These are phyloP conservation scores for Aristolochia fimbriata DNA, from an alignment of 164 flowering plant genomes.

Conservation along the genomic window DNA sequence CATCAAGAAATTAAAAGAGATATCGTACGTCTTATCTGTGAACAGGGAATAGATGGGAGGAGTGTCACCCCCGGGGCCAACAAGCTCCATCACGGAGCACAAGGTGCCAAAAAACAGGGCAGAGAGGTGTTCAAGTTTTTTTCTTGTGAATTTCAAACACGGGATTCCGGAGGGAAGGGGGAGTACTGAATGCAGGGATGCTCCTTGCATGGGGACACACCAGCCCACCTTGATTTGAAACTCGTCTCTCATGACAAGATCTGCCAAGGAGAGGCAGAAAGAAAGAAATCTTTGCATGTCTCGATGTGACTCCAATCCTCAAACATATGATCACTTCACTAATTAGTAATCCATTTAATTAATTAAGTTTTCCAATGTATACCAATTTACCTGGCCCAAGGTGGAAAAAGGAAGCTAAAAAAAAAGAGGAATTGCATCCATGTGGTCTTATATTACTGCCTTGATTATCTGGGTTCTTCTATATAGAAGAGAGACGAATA, in stretches of 20 bases:
- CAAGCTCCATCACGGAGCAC: conserved; percentile 10
- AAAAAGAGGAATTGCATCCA: too few species aligned
- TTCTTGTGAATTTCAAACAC: not conserved
- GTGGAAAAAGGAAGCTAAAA: too few species aligned
- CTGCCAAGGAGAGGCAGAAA: not conserved
- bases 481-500: too few species aligned
- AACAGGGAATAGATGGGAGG: conserved; percentile 10
- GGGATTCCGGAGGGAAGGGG: not conserved
- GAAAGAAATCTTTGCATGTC: not conserved
- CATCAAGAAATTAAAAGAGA: too few species aligned
- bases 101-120: conserved; percentile 13
- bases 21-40: conserved; percentile 1
- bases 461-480: too few species aligned
- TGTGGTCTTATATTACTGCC: too few species aligned
- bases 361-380: too few species aligned
- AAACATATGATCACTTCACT: not conserved
- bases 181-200: too few species aligned
- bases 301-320: not conserved
- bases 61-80: conserved; percentile 27
- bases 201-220: conserved; percentile 15
- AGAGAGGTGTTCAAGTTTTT: not conserved
- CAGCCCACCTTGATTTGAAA: conserved; percentile 2
- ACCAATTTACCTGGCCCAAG: too few species aligned
- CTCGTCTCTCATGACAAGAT: not conserved
- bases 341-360: too few species aligned